phyloP scores from a whole-genome alignment of 176 grass and related monocot species.

The Otatea glauca region DNA sequence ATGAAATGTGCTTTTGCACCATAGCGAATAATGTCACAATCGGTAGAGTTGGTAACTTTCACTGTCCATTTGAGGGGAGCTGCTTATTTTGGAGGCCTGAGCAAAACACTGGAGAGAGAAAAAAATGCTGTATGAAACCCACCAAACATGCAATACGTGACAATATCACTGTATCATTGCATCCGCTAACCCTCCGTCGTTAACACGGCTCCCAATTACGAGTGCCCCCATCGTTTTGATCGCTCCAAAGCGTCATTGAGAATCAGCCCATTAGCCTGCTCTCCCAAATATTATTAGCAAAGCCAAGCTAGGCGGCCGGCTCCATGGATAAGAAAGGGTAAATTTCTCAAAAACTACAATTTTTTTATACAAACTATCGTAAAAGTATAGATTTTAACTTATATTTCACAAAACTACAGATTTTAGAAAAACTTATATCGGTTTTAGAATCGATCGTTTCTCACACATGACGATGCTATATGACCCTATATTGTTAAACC shows the following conservation, averaged over 20 bases:
- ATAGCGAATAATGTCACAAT: background rate
- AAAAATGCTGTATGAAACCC: background rate
- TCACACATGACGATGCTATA: too few species aligned
- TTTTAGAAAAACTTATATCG: too few species aligned
- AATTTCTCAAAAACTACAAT: too few species aligned
- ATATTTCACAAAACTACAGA: too few species aligned
- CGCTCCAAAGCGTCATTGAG: conserved; percentile 38
- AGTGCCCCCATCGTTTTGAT: background rate
- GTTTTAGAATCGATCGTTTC: too few species aligned
- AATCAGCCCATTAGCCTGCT: conserved; percentile 4
- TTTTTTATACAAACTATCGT: too few species aligned
- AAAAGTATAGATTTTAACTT: too few species aligned
- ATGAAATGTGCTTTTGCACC: background rate
- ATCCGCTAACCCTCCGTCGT: background rate
- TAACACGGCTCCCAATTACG: background rate
- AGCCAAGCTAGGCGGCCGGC: background rate
- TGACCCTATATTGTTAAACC: too few species aligned
- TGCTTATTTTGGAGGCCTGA: too few species aligned
- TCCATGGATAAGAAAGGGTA: background rate
- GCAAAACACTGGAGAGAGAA: too few species aligned
- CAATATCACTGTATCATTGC: background rate
- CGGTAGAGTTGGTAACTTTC: background rate
- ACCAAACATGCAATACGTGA: background rate
- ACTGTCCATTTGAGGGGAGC: too few species aligned
- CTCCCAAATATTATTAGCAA: background rate